Conservation (phyloP, 2,329 filamentous ascomycete genomes). For the Mycosphaerella sp. region DNA sequence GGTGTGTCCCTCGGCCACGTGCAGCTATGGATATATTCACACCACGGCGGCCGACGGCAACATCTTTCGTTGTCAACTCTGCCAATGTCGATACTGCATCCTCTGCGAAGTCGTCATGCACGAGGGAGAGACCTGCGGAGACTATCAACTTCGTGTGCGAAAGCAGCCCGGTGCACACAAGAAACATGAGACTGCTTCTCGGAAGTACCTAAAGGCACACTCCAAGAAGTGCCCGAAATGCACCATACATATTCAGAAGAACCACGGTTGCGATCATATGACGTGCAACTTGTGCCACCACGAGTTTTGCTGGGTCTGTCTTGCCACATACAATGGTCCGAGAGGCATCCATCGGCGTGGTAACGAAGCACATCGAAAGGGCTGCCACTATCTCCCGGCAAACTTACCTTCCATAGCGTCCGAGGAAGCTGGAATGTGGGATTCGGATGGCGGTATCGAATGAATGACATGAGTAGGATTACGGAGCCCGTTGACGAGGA, state of each 20-base stretch:
- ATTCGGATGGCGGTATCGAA: neutral
- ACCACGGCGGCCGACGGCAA: conserved; percentile 8
- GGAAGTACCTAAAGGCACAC: neutral
- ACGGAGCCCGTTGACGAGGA: neutral
- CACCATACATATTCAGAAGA: conserved; percentile 18
- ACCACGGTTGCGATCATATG: conserved; percentile 23
- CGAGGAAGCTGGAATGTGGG: neutral
- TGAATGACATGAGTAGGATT: neutral
- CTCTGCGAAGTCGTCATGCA: conserved; percentile 14
- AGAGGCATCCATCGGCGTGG: neutral
- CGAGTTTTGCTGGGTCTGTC: conserved; percentile 16
- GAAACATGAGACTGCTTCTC: neutral
- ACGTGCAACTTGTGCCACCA: conserved; percentile 18
- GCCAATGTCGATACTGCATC: conserved; percentile 8
- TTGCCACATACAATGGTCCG: conserved; percentile 5
- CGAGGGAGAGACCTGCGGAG: conserved; percentile 7
- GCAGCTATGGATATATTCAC: conserved; percentile 8
- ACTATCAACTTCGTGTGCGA: conserved; percentile 1
- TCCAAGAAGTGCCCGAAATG: conserved; percentile 21
- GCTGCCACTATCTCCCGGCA: neutral
- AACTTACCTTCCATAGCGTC: neutral
- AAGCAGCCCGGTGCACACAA: neutral
- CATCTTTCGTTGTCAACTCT: conserved; percentile 12
- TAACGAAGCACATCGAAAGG: conserved; percentile 1
- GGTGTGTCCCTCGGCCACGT: conserved; percentile 2